Evolutionary conservation across 2,329 filamentous ascomycete genomes (phyloP), one percentile per base, ranked within the genome.

Genomic region (Rutstroemia sp.): DNA sequence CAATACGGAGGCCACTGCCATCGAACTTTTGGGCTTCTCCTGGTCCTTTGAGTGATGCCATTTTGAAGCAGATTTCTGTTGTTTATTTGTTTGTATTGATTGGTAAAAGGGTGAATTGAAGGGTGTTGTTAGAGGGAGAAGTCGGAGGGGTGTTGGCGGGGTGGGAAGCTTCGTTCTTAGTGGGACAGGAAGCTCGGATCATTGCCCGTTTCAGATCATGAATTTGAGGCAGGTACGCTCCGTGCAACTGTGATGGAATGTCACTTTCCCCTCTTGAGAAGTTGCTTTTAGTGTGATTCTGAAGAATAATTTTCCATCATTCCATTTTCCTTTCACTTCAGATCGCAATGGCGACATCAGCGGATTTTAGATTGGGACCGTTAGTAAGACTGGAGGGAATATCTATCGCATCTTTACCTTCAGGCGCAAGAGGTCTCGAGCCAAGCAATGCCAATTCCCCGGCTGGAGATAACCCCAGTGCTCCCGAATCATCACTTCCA

Each of bases 1-100:
- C 92, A 70, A 99, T 86, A 70, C 94, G 90, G 62, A 99, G 82
- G 68, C 77, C 78, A 67, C 83, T 83, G 72, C 88, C 87, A 70
- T 86, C 78, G 72, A 83, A 78, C 65, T 79, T 75, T 70, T 83
- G 78, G 34, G 79, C 74, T 67, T 78, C 77, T 61, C 83, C 83
- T 34, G 82, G 82, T 53, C 84, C 84, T 75, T 87, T 87, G 63
- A 69, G 61, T 52, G 66, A 63, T 58, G 65, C 54, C 66, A 68
- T 68, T 55, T 47, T 58, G 18, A 16, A 7, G 27, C 18, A 4
- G 12, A 16, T 10, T 56, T 34, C 45, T 47, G 21, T 1, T 21
- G 49, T 18, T 34, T 30, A n/a, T 18, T 49, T 34, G 52, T 49
- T 21, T 47, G 18, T 50, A 23, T 27, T 39, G 25, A 42, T 42